These are phyloP conservation scores for Alternaria gansuensis DNA, from an alignment of 2,329 filamentous ascomycete species.

Conservation along the genomic window DNA sequence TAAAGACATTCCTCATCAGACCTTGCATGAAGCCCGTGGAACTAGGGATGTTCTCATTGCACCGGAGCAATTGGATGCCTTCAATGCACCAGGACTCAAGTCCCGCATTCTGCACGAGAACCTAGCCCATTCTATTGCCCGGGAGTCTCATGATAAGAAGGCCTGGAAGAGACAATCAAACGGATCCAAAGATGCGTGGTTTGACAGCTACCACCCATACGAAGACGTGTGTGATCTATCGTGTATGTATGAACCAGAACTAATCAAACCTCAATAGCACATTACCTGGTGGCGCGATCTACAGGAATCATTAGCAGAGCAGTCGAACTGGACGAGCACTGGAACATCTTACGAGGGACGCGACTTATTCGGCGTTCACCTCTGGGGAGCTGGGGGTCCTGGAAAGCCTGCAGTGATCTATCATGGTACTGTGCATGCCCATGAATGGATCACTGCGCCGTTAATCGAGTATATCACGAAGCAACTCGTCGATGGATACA, in stretches of 20 bases:
- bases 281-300: slow-evolving; percentile 34
- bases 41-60: slow-evolving; percentile 58
- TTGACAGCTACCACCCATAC: slow-evolving; percentile 47
- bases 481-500: slow-evolving; percentile 42
- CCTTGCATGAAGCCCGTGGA: slow-evolving; percentile 49
- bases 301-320: slow-evolving; percentile 36
- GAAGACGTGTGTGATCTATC: slow-evolving; percentile 29
- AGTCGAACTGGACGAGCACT: slow-evolving; percentile 44
- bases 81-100: slow-evolving; percentile 51
- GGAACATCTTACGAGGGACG: slow-evolving; percentile 46
- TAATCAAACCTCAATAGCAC: slow-evolving; percentile 16
- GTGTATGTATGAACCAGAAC: neutral
- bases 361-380: slow-evolving; percentile 44
- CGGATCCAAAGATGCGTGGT: slow-evolving; percentile 36
- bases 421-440: slow-evolving; percentile 46
- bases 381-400: slow-evolving; percentile 45
- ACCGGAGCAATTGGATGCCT: slow-evolving; percentile 51
- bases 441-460: slow-evolving; percentile 53
- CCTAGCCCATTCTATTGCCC: slow-evolving; percentile 56
- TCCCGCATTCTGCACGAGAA: slow-evolving; percentile 55
- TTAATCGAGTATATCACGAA: slow-evolving; percentile 43
- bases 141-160: slow-evolving; percentile 57
- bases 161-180: slow-evolving; percentile 36
- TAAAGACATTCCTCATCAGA: slow-evolving; percentile 47
- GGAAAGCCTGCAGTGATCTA: slow-evolving; percentile 46